Base-by-base conservation (phyloP, 306 rosid species). In the Astragalus membranaceus region DNA sequence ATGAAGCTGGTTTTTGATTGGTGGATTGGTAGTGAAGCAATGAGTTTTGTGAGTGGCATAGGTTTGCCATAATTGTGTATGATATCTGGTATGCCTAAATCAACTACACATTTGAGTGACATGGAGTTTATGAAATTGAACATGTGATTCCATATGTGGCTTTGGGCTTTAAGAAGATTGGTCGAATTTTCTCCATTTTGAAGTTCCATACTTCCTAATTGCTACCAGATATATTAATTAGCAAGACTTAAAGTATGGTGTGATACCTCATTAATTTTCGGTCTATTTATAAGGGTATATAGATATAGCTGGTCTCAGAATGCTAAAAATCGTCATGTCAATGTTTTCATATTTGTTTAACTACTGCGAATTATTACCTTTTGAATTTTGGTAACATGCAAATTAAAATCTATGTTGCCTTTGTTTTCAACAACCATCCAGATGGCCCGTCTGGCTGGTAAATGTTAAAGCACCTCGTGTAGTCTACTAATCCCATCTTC, bases 41-140 rank as follows among this genome's bases (percentile, higher is more conserved):
- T 72, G 68, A 72, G 76, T 16, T 39, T 2, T 39, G 44, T 8
- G 44, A 39, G 44, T 39, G 44, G 44, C 44, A 39, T 39, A 7
- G 44, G 76, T 59, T 72, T 8, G 68, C 76, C 76, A 72, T 72
- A 59, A 37, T 59, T 72, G 26, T 72, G 76, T 30, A 72, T 72
- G 29, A 33, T 10, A 44, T 72, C 76, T 46, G 68, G 69, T 58
- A 72, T 72, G 14, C 76, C 75, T n/a, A 72, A 58, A 6, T 71
- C 76, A 16, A 71, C 49, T 0, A 13, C 13, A 12, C 68, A 58
- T 71, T 70, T 71, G 30, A 71, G 76, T 13, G 68, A 71, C 76
- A 58, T 71, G 6, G 76, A 58, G 14, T 71, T 71, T 46, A 71
- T 71, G 49, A 71, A 71, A 36, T 12, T 59, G 29, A 71, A 39